phyloP scores from a whole-genome alignment of 768 basidiomycete species.

The Lactarius vividus region DNA sequence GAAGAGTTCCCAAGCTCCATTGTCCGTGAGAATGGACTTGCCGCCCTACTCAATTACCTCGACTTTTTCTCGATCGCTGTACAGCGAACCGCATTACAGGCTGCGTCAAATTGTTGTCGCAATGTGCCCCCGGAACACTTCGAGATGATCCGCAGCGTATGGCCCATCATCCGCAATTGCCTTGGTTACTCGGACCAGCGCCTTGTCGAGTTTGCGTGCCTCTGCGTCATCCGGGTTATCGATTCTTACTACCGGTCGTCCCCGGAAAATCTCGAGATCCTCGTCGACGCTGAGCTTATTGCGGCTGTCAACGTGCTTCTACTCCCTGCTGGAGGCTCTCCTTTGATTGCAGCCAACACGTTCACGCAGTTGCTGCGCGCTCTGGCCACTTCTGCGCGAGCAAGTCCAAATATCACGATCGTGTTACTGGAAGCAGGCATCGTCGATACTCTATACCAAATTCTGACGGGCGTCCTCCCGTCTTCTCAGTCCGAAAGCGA shows the following conservation, averaged over 20 bases:
- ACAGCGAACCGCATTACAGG: slow-evolving; percentile 93
- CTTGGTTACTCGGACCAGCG: slow-evolving; percentile 91
- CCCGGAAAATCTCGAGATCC: slow-evolving; percentile 79
- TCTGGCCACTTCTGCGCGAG: slow-evolving; percentile 81
- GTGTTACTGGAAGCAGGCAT: slow-evolving; percentile 89
- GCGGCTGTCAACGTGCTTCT: slow-evolving; percentile 82
- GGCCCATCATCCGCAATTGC: slow-evolving; percentile 92
- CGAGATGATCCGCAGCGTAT: slow-evolving; percentile 81
- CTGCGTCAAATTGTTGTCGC: slow-evolving; percentile 95
- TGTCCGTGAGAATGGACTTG: slow-evolving; percentile 91
- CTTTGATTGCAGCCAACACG: slow-evolving; percentile 80
- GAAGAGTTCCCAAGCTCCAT: slow-evolving; percentile 96
- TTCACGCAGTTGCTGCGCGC: slow-evolving; percentile 87
- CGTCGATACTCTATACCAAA: slow-evolving; percentile 90
- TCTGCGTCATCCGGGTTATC: slow-evolving; percentile 91
- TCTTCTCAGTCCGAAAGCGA: slow-evolving; percentile 52
- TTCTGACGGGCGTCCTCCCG: slow-evolving; percentile 90
- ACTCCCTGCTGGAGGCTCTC: slow-evolving; percentile 81
- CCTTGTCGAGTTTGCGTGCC: slow-evolving; percentile 94
- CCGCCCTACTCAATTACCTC: slow-evolving; percentile 90
- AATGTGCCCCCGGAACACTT: slow-evolving; percentile 89
- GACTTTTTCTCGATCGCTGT: slow-evolving; percentile 99
- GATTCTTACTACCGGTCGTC: slow-evolving; percentile 88
- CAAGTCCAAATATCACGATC: slow-evolving; percentile 84
- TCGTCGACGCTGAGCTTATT: slow-evolving; percentile 78